Evolutionary conservation across 2,329 filamentous ascomycete genomes (phyloP), one percentile per base, ranked within the genome.

Genomic region (Diaporthe sp.): DNA sequence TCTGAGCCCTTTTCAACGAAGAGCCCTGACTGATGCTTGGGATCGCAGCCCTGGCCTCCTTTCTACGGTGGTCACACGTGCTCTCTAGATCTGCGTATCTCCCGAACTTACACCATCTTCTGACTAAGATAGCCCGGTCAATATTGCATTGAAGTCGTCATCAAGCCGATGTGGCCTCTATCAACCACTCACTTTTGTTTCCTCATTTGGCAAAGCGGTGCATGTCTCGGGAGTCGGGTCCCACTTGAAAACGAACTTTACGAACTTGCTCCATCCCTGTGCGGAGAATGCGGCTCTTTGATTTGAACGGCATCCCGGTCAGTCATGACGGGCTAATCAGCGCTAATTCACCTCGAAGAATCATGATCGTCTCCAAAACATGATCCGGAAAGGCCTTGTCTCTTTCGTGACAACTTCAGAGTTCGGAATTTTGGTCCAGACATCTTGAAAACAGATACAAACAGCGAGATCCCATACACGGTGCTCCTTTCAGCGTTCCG

Each of bases 171-270:
- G 34, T 15, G 60, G 28, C 17, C 15, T 31, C 42, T 47, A 13
- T 47, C 60, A 47, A 65, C 15, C 25, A 34, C 60, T 65, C 60
- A 65, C 60, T 65, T 65, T 65, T 65, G 42, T 44, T 65, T 31
- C 60, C 60, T 31, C 60, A 47, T 65, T 44, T 20, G 60, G 60
- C 8, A 65, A 47, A 31, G 60, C 15, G 42, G 42, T 65, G 3
- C 37, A 42, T 61, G 42, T 65, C 60, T 65, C 60, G 39, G 42
- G 34, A 47, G n/a, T 25, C 42, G 39, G 60, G 60, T 31, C 25
- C 60, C 60, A 65, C 42, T 65, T 65, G 60, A 47, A 65, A 65
- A 47, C 25, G 39, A 47, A 31, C 8, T 31, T 28, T 28, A 63
- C 60, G n/a, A 28, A 25, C 7, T 47, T 28, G 15, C 60, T 20